Evolutionary conservation across 306 rosid species (phyloP).

Genomic region (Glycine tomentella): DNA sequence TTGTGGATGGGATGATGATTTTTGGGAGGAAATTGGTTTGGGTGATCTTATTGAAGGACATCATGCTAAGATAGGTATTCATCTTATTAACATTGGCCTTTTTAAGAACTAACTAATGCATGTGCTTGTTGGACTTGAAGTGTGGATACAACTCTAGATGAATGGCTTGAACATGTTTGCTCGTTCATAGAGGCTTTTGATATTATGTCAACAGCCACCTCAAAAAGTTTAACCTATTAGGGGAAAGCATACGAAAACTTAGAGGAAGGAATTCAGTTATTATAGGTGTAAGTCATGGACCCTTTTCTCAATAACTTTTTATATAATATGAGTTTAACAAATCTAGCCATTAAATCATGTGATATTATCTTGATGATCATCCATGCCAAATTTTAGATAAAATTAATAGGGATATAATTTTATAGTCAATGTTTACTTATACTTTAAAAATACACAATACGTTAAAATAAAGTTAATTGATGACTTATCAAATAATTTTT

Average conservation of each 20-base stretch:
- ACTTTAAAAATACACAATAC: background rate
- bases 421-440: background rate
- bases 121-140: background rate
- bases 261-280: background rate
- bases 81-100: constrained; percentile 23
- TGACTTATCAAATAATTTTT: background rate
- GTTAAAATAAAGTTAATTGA: background rate
- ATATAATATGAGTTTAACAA: background rate
- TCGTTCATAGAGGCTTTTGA: background rate
- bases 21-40: constrained; percentile 98
- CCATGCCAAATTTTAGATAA: background rate
- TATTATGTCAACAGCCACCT: background rate
- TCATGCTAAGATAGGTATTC: constrained; percentile 95
- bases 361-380: background rate
- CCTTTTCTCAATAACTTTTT: background rate
- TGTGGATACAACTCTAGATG: background rate
- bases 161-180: background rate
- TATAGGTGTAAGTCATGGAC: background rate
- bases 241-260: background rate
- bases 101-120: constrained; percentile 14
- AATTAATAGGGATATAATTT: background rate
- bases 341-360: background rate
- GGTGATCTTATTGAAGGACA: constrained; percentile 95
- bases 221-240: constrained; percentile 8
- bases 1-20: constrained; percentile 99